These are phyloP conservation scores for Blastobotrys americana DNA, from an alignment of 805 yeast species.

Conservation along the genomic window DNA sequence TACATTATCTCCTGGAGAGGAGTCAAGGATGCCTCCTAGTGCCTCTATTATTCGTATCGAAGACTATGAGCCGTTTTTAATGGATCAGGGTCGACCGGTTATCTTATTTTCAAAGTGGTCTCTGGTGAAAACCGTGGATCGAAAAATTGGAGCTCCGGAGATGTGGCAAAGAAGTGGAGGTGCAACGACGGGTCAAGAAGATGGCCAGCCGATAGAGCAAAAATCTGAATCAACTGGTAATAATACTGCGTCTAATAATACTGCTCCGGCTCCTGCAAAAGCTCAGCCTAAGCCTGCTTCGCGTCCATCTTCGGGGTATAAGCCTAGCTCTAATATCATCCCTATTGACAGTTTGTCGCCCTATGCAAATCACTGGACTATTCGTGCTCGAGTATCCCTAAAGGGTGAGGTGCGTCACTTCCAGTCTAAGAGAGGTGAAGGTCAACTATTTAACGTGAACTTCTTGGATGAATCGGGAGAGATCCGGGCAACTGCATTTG, in stretches of 20 bases:
- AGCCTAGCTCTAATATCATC: conserved; percentile 36
- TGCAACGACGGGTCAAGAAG: not conserved
- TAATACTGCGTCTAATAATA: not conserved
- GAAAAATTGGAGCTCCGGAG: conserved; percentile 12
- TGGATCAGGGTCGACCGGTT: conserved; percentile 2
- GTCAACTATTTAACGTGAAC: conserved; percentile 81
- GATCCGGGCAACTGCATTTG: conserved; percentile 91
- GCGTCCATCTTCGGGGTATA: not conserved
- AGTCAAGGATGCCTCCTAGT: not conserved
- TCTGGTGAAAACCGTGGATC: not conserved
- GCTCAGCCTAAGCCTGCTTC: conserved; percentile 4
- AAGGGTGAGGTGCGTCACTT: conserved; percentile 85
- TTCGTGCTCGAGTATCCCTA: conserved; percentile 83
- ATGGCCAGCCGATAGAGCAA: too few relatives aligned
- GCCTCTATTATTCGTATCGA: conserved; percentile 5
- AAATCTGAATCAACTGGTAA: not conserved
- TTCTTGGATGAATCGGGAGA: conserved; percentile 93
- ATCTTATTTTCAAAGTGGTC: conserved; percentile 3
- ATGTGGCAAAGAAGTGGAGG: not conserved
- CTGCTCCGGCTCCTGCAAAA: conserved; percentile 1
- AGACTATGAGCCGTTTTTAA: conserved; percentile 4
- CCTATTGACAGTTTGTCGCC: conserved; percentile 89
- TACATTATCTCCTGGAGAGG: not conserved
- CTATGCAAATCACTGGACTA: conserved; percentile 83
- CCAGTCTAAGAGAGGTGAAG: conserved; percentile 81